A percentile compares a stretch with the other conserved stretches of the same genome.
Evolutionary conservation across 257 asterid species (phyloP).

Genomic region (Mentha longifolia): DNA sequence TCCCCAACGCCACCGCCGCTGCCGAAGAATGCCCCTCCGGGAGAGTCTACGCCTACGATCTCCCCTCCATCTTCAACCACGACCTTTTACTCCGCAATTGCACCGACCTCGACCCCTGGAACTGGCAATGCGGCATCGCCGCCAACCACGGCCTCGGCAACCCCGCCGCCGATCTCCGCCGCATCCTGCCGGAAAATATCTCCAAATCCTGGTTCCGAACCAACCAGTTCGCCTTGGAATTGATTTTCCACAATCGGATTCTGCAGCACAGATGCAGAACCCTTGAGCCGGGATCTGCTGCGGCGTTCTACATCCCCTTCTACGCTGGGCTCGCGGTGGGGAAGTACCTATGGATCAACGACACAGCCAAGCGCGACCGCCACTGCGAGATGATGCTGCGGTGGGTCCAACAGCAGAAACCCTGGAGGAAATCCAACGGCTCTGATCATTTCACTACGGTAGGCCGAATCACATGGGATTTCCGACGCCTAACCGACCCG

Average conservation of each 20-base stretch:
- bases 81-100: slow-evolving; percentile 46
- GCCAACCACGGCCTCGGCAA: slow-evolving; percentile 57
- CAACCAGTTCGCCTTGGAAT: slow-evolving; percentile 54
- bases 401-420: slow-evolving; percentile 46
- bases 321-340: slow-evolving; percentile 74
- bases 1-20: slow-evolving; percentile 31
- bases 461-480: slow-evolving; percentile 75
- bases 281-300: slow-evolving; percentile 47
- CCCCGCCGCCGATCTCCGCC: slow-evolving; percentile 54
- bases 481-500: slow-evolving; percentile 55
- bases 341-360: slow-evolving; percentile 56
- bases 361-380: slow-evolving; percentile 52
- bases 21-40: slow-evolving; percentile 48
- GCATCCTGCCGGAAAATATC: slow-evolving; percentile 45
- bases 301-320: slow-evolving; percentile 68
- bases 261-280: slow-evolving; percentile 53
- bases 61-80: slow-evolving; percentile 50
- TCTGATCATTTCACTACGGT: slow-evolving; percentile 62
- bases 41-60: slow-evolving; percentile 53
- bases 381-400: slow-evolving; percentile 45
- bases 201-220: slow-evolving; percentile 61
- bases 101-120: slow-evolving; percentile 52
- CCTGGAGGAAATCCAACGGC: slow-evolving; percentile 50
- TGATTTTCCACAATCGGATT: slow-evolving; percentile 57
- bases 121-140: slow-evolving; percentile 51